Percentiles rank a stretch among this genome's conserved stretches.
These are phyloP conservation scores for Alternaria sp. DNA, from an alignment of 2,329 filamentous ascomycete genomes.

Conservation along the genomic window DNA sequence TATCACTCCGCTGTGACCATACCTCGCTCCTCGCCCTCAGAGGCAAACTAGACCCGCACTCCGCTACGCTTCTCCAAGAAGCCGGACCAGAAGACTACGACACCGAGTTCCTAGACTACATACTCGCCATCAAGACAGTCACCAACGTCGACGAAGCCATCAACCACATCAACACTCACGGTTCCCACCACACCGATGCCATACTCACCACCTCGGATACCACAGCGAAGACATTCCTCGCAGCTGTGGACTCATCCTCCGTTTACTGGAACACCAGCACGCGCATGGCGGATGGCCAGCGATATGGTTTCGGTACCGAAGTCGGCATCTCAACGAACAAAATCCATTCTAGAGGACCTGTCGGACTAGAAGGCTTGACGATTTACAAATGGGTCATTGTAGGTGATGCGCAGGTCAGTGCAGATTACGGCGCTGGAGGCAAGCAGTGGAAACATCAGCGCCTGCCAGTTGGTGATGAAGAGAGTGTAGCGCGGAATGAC, in stretches of 20 bases:
- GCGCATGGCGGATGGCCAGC: constrained; percentile 93
- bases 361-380: constrained; percentile 90
- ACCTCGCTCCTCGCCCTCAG: constrained; percentile 69
- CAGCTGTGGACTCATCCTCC: constrained; percentile 83
- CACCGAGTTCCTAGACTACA: constrained; percentile 88
- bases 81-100: constrained; percentile 75
- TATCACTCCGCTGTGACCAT: constrained; percentile 80
- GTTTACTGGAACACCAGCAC: constrained; percentile 98
- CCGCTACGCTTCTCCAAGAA: constrained; percentile 62
- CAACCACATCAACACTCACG: constrained; percentile 87
- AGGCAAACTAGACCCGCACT: constrained; percentile 52
- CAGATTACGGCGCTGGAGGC: constrained; percentile 68
- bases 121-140: constrained; percentile 83
- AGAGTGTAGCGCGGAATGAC: constrained; percentile 37
- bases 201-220: constrained; percentile 76
- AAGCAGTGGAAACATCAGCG: constrained; percentile 64
- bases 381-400: constrained; percentile 97
- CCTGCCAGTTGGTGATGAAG: constrained; percentile 47
- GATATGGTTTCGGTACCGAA: constrained; percentile 96
- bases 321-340: constrained; percentile 99
- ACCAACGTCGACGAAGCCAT: constrained; percentile 71
- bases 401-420: constrained; percentile 81
- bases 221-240: constrained; percentile 82
- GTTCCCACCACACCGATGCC: constrained; percentile 91
- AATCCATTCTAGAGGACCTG: constrained; percentile 91